Percentiles rank a stretch among this genome's conserved stretches.
Evolutionary conservation across 2,329 filamentous ascomycete species (phyloP).

Genomic region (Pseudogymnoascus sp.): DNA sequence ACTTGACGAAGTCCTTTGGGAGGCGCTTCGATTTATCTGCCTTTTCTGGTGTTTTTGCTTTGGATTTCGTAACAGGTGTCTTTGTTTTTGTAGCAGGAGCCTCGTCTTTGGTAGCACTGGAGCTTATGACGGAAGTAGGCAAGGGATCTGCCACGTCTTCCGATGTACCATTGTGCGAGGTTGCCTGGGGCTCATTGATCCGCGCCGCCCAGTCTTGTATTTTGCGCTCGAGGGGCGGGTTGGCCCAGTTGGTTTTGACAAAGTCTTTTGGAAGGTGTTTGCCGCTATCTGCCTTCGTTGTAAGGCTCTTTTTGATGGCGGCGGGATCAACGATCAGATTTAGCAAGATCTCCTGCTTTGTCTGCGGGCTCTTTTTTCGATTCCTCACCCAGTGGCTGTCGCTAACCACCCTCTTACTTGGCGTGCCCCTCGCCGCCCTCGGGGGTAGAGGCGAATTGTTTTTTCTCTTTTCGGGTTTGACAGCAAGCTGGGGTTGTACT

Average conservation of each 20-base stretch:
- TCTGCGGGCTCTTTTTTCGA: slow-evolving; percentile 21
- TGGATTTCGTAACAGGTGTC: slow-evolving; percentile 35
- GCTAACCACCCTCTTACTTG: slow-evolving; percentile 87
- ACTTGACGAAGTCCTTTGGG: slow-evolving; percentile 52
- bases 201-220: slow-evolving; percentile 52
- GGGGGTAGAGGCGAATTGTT: not conserved
- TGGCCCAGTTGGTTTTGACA: slow-evolving; percentile 44
- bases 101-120: not conserved
- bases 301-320: not conserved
- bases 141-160: not conserved
- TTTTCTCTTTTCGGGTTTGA: slow-evolving; percentile 12
- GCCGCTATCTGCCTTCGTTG: not conserved
- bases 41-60: slow-evolving; percentile 43
- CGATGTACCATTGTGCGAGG: not conserved
- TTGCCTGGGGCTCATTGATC: slow-evolving; percentile 11
- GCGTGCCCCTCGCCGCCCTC: slow-evolving; percentile 29
- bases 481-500: not conserved
- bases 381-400: slow-evolving; percentile 79
- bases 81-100: slow-evolving; percentile 14
- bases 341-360: not conserved
- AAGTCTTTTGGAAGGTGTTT: slow-evolving; percentile 31
- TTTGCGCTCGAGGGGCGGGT: slow-evolving; percentile 51
- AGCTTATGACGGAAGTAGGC: not conserved
- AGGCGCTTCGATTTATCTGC: slow-evolving; percentile 38
- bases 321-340: not conserved